Percentiles rank a stretch among this genome's conserved stretches.
These are phyloP conservation scores for Euphrasia confusa DNA, from an alignment of 257 asterid genomes.

Conservation along the genomic window DNA sequence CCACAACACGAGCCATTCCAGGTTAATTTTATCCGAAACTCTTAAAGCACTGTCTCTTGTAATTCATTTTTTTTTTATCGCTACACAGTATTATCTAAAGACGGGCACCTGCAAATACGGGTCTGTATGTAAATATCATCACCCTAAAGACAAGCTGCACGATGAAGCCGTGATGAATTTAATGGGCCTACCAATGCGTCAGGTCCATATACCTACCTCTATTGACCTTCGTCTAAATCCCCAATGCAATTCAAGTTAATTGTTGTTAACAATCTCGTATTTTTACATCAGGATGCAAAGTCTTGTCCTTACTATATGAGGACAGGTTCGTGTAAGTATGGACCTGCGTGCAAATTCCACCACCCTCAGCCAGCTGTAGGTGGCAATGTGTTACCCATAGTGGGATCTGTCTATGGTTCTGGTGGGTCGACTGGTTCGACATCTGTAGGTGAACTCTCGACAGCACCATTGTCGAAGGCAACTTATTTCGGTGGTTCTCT, in stretches of 20 bases:
- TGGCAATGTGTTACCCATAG: slow-evolving; percentile 39
- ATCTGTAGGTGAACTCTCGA: slow-evolving; percentile 34
- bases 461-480: slow-evolving; percentile 36
- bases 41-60: slow-evolving; percentile 10
- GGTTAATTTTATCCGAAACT: background rate
- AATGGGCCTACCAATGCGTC: slow-evolving; percentile 69
- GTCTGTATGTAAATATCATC: slow-evolving; percentile 61
- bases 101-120: slow-evolving; percentile 77
- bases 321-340: slow-evolving; percentile 63
- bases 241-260: slow-evolving; percentile 8
- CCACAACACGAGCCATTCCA: too few species aligned
- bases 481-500: slow-evolving; percentile 37
- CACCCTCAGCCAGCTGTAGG: slow-evolving; percentile 59
- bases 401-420: slow-evolving; percentile 38
- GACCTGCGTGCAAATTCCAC: slow-evolving; percentile 59
- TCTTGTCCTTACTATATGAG: slow-evolving; percentile 59
- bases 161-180: slow-evolving; percentile 37
- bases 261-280: slow-evolving; percentile 2
- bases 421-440: slow-evolving; percentile 35
- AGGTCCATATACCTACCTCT: slow-evolving; percentile 36
- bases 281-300: slow-evolving; percentile 48
- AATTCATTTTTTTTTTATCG: slow-evolving; percentile 13
- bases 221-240: background rate
- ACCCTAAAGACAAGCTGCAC: slow-evolving; percentile 51
- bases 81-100: slow-evolving; percentile 60